Evolutionary conservation across 2,329 filamentous ascomycete species (phyloP).

Genomic region (Cercospora brassicicola): DNA sequence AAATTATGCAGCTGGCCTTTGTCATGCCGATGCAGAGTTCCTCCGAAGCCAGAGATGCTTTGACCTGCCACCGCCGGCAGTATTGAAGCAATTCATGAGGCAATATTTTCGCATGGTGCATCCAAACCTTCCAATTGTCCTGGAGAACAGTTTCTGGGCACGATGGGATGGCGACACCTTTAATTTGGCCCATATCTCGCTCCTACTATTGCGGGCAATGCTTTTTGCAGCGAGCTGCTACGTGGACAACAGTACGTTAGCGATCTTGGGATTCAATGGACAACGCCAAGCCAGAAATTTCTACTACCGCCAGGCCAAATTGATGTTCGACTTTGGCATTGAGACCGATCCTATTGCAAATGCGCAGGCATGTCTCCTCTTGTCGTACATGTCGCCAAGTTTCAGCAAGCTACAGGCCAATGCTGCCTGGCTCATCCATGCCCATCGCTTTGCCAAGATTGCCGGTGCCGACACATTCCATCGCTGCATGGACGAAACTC

Average conservation of each 20-base stretch:
- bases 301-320: background rate
- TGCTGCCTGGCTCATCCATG: background rate
- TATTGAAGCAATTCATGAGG: too few species aligned
- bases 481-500: background rate
- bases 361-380: background rate
- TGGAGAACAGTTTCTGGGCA: background rate
- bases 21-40: too few species aligned
- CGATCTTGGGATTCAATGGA: background rate
- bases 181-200: background rate
- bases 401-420: background rate
- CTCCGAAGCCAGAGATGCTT: too few species aligned
- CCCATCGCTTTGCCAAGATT: background rate
- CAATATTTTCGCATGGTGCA: background rate
- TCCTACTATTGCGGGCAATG: background rate
- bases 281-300: background rate
- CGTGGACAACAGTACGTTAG: background rate
- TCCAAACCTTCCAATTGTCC: background rate
- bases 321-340: background rate
- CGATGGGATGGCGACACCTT: background rate
- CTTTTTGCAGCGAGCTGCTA: background rate
- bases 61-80: too few species aligned
- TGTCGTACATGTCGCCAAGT: background rate
- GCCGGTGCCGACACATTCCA: background rate
- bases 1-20: too few species aligned
- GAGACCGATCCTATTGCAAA: background rate